These are phyloP conservation scores for Kentomonas sorsogonicus DNA, from an alignment of 208 protist genomes.

Conservation along the genomic window DNA sequence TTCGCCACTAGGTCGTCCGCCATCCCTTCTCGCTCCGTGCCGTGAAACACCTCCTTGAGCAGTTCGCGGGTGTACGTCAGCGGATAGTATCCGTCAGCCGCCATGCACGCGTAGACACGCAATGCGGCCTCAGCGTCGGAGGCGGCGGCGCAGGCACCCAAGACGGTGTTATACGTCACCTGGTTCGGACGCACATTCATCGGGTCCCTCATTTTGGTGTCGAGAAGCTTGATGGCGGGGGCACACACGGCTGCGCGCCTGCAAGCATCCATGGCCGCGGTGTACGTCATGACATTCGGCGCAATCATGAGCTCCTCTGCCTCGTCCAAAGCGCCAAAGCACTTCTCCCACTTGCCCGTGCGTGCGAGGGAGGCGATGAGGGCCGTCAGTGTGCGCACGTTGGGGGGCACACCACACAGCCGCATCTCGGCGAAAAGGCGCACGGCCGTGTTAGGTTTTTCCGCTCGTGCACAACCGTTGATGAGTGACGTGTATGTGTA, in stretches of 20 bases:
- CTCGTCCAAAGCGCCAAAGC: conserved; percentile 64
- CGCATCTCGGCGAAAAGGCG: conserved; percentile 79
- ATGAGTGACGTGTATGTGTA: conserved; percentile 88
- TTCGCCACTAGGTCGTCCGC: conserved; percentile 57
- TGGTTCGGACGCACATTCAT: conserved; percentile 66
- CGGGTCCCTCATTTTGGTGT: conserved; percentile 43
- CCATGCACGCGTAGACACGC: conserved; percentile 77
- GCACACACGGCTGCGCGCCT: conserved; percentile 60
- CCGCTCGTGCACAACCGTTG: conserved; percentile 48
- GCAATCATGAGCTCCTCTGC: conserved; percentile 74
- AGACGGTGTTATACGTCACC: conserved; percentile 81
- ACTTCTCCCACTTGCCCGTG: conserved; percentile 60
- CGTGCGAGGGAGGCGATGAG: conserved; percentile 55
- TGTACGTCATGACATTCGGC: conserved; percentile 86
- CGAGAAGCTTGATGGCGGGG: conserved; percentile 55
- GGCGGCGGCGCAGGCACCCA: conserved; percentile 61
- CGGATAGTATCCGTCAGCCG: conserved; percentile 68
- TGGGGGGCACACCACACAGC: conserved; percentile 60
- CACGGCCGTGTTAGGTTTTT: conserved; percentile 51
- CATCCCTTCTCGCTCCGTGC: conserved; percentile 46
- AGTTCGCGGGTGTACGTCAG: conserved; percentile 59
- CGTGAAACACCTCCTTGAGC: conserved; percentile 42
- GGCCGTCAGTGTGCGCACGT: conserved; percentile 77
- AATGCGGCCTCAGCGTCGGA: conserved; percentile 38
- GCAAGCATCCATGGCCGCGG: conserved; percentile 85